These are phyloP conservation scores for Colletotrichum filicis DNA, from an alignment of 2,329 filamentous ascomycete species.

Conservation along the genomic window DNA sequence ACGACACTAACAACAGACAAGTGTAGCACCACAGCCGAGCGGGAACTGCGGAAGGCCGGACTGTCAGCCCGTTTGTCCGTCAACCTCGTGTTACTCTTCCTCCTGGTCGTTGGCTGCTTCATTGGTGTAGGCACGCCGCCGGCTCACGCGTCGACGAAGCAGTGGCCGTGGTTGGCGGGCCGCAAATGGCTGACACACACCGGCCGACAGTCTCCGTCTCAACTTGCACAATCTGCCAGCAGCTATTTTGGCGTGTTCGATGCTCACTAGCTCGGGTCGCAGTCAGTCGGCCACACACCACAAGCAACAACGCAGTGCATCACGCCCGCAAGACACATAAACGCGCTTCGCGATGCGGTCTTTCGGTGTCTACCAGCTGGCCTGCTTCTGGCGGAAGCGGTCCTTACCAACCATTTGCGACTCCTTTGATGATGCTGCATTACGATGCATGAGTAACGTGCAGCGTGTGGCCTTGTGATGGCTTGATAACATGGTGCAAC, in stretches of 20 bases:
- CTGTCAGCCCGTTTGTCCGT: constrained; percentile 2
- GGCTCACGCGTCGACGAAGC: constrained; percentile 11
- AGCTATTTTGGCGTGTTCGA: constrained; percentile 22
- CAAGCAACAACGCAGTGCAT: neutral
- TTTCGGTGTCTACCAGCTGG: constrained; percentile 2
- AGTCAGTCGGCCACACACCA: constrained; percentile 11
- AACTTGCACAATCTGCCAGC: constrained; percentile 8
- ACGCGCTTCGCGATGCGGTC: constrained; percentile 22
- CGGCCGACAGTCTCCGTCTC: constrained; percentile 5
- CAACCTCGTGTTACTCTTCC: constrained; percentile 5
- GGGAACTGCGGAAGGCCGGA: constrained; percentile 25
- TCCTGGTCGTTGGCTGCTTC: constrained; percentile 16
- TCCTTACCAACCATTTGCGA: constrained; percentile 31
- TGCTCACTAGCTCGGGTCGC: constrained; percentile 10
- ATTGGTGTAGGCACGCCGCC: neutral
- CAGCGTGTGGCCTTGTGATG: constrained; percentile 21
- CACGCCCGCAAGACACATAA: constrained; percentile 2
- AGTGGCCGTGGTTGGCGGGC: neutral
- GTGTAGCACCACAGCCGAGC: neutral
- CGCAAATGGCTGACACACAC: constrained; percentile 22
- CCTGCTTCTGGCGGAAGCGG: constrained; percentile 14
- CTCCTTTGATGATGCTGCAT: constrained; percentile 26
- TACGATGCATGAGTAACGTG: constrained; percentile 32
- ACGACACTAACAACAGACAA: neutral
- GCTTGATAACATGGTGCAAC: constrained; percentile 12